Evolutionary conservation across 1,284 basidiomycete genomes (phyloP).

Genomic region (Leccinum pachyderme): DNA sequence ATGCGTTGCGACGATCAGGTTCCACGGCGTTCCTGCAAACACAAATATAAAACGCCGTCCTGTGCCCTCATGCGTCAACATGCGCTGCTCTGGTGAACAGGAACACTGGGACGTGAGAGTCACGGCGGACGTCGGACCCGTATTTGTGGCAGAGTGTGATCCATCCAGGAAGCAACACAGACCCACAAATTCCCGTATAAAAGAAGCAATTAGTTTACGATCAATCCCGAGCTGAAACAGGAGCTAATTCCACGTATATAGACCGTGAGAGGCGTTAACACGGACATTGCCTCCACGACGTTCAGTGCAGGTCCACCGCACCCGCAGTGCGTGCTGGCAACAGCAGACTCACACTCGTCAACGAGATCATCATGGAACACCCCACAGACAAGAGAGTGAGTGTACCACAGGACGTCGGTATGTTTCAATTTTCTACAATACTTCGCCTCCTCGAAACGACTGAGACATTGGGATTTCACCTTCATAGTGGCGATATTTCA

Average conservation of each 20-base stretch:
- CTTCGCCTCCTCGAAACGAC: neutral
- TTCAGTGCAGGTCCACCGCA: slow-evolving; percentile 12
- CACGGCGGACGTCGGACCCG: neutral
- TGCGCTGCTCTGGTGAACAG: neutral
- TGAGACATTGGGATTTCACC: neutral
- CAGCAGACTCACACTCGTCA: slow-evolving; percentile 16
- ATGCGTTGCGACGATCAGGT: neutral
- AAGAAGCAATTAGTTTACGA: neutral
- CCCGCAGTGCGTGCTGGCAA: slow-evolving; percentile 19
- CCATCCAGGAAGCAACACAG: slow-evolving; percentile 3
- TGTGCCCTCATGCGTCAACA: neutral
- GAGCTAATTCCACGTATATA: slow-evolving; percentile 23
- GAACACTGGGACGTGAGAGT: neutral
- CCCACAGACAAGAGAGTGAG: slow-evolving; percentile 31
- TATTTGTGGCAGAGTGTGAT: neutral
- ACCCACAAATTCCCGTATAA: neutral
- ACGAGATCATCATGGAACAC: slow-evolving; percentile 28
- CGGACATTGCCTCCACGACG: slow-evolving; percentile 24
- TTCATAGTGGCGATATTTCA: slow-evolving; percentile 74
- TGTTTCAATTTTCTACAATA: slow-evolving; percentile 10
- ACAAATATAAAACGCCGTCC: neutral
- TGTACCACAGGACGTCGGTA: slow-evolving; percentile 51
- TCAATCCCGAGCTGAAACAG: slow-evolving; percentile 8
- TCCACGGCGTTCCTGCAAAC: neutral
- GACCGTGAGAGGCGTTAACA: slow-evolving; percentile 24